A percentile compares a stretch with the other conserved stretches of the same genome.
Evolutionary conservation across 2,329 filamentous ascomycete genomes (phyloP).

Genomic region (Apiospora pterosperma): DNA sequence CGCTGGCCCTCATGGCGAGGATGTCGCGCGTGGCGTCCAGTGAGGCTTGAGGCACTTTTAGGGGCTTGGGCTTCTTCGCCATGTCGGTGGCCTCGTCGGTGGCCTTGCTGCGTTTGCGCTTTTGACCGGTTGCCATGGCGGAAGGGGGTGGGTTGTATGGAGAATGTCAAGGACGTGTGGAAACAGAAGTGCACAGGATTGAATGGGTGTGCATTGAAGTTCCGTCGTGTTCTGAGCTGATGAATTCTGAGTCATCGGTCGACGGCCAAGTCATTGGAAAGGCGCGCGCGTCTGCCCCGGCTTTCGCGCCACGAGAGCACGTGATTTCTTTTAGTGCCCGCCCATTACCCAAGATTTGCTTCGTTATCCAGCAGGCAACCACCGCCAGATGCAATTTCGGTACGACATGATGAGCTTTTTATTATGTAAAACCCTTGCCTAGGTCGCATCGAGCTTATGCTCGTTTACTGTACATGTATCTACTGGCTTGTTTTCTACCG

Average conservation of each 20-base stretch:
- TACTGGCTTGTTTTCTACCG: not conserved
- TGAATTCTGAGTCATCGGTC: not conserved
- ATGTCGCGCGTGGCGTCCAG: slow-evolving; percentile 7
- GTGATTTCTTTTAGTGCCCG: slow-evolving; percentile 9
- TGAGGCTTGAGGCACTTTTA: slow-evolving; percentile 11
- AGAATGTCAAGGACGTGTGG: no score
- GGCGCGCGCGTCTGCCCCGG: slow-evolving; percentile 19
- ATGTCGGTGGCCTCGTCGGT: not conserved
- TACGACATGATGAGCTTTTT: not conserved
- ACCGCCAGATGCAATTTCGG: not conserved
- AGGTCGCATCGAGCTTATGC: not conserved
- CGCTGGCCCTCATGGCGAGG: not conserved
- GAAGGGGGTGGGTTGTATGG: no score
- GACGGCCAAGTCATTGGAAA: slow-evolving; percentile 14
- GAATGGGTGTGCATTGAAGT: not conserved
- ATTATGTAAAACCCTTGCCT: not conserved
- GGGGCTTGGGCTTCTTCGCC: not conserved
- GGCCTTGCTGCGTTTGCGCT: slow-evolving; percentile 20
- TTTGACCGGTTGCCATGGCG: slow-evolving; percentile 20
- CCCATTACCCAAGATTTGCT: not conserved
- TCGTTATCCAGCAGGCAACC: not conserved
- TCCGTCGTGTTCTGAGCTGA: not conserved
- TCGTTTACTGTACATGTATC: not conserved
- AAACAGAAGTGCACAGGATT: no score
- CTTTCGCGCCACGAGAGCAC: slow-evolving; percentile 16